These are phyloP conservation scores for Syncephalis plumigaleata DNA, from an alignment of 371 early-diverging fungal genomes.

Conservation along the genomic window DNA sequence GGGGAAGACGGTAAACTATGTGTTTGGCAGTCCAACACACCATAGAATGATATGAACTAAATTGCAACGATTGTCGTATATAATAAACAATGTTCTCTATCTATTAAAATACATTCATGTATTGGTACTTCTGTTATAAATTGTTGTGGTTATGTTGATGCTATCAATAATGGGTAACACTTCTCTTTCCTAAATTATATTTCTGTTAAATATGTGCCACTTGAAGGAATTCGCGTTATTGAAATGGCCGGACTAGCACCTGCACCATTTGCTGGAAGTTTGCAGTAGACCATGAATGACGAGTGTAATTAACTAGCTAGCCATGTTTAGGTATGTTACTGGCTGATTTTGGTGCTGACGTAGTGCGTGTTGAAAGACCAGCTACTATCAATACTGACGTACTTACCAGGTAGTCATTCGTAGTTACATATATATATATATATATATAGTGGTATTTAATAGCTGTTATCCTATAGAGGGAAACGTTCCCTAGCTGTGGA, in stretches of 20 bases:
- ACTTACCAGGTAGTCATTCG: conserved; percentile 4
- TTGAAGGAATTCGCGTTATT: conserved; percentile 34
- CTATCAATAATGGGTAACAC: too few relatives aligned
- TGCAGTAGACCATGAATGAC: background rate
- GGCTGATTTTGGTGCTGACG: conserved; percentile 57
- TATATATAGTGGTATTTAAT: too few relatives aligned
- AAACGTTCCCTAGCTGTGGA: conserved; percentile 52
- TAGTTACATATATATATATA: too few relatives aligned
- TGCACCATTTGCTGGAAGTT: conserved; percentile 35
- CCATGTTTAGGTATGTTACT: conserved; percentile 31
- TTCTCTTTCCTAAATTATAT: too few relatives aligned
- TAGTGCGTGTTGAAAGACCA: conserved; percentile 49
- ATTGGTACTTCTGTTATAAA: too few relatives aligned
- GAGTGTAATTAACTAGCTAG: background rate
- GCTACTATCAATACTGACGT: conserved; percentile 2
- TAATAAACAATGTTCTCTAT: too few relatives aligned
- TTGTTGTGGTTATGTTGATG: too few relatives aligned
- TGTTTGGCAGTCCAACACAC: conserved; percentile 28
- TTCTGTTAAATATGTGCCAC: too few relatives aligned
- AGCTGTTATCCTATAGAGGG: too few relatives aligned
- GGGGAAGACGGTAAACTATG: conserved; percentile 59
- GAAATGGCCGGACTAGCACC: conserved; percentile 65
- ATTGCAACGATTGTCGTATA: background rate
- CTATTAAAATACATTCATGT: too few relatives aligned
- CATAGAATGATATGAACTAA: background rate